A percentile compares a stretch with the other conserved stretches of the same genome.
These are phyloP conservation scores for Lagenidium sp. DNA, from an alignment of 352 stramenopile species.

Conservation along the genomic window DNA sequence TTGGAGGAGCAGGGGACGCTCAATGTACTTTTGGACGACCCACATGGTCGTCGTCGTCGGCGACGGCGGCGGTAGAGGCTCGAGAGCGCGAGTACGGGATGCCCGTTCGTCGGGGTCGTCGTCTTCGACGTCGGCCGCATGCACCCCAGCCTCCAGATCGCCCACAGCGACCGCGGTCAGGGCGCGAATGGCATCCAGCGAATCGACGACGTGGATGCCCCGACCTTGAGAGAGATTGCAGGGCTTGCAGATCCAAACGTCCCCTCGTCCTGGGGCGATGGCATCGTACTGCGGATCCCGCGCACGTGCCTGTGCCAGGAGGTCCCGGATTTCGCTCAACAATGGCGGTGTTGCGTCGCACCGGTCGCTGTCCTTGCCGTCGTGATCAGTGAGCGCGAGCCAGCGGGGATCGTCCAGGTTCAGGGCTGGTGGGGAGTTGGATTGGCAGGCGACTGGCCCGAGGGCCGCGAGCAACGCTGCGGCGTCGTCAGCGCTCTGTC, in stretches of 20 bases:
- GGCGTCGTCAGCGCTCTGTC: too few species aligned
- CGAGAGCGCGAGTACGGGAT: too few species aligned
- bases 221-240: slow-evolving; percentile 66
- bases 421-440: too few species aligned
- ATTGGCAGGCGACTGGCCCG: too few species aligned
- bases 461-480: too few species aligned
- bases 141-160: too few species aligned
- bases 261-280: slow-evolving; percentile 13
- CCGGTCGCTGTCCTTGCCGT: too few species aligned
- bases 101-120: too few species aligned
- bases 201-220: slow-evolving; percentile 46
- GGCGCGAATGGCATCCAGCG: slow-evolving; percentile 18
- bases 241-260: slow-evolving; percentile 78
- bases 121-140: slow-evolving; percentile 1
- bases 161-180: slow-evolving; percentile 5
- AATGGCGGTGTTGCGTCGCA: too few species aligned
- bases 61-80: too few species aligned
- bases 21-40: slow-evolving; percentile 86
- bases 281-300: slow-evolving; percentile 38
- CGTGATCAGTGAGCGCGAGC: too few species aligned
- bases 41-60: slow-evolving; percentile 13
- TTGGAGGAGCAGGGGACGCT: slow-evolving; percentile 55
- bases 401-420: too few species aligned
- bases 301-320: slow-evolving; percentile 16
- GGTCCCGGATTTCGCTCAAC: background rate